Conservation (phyloP, 2,329 filamentous ascomycete genomes). For the Orbilia quercus region DNA sequence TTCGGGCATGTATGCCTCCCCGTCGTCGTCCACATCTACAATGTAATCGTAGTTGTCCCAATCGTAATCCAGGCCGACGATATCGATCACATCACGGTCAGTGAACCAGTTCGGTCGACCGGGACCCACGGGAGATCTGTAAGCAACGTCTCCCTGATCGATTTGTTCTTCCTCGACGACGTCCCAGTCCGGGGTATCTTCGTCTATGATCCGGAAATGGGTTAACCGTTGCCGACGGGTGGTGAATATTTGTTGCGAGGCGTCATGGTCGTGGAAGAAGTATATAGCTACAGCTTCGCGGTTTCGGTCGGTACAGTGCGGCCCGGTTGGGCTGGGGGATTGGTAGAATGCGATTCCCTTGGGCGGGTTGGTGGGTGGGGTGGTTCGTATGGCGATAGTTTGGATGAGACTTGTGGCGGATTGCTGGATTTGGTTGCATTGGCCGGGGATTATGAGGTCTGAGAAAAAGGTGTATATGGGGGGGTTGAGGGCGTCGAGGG, state of each 20-base stretch:
- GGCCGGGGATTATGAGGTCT: background rate
- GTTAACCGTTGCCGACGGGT: background rate
- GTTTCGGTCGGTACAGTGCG: background rate
- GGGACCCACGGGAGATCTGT: background rate
- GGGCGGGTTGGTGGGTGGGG: constrained; percentile 2
- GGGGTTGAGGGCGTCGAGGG: background rate
- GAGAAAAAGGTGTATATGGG: constrained; percentile 1
- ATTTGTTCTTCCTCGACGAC: background rate
- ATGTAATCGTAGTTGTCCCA: background rate
- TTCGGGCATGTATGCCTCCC: background rate
- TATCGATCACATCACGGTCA: background rate
- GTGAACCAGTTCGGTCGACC: background rate
- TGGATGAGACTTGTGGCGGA: background rate
- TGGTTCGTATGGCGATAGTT: background rate
- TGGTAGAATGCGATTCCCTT: constrained; percentile 21
- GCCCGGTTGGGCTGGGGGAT: background rate
- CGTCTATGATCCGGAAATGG: constrained; percentile 10
- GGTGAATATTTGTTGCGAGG: constrained; percentile 14
- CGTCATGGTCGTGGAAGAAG: background rate
- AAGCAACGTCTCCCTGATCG: background rate
- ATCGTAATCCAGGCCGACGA: background rate
- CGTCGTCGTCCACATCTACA: background rate
- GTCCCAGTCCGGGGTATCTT: background rate
- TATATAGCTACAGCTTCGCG: background rate
- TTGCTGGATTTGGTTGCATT: constrained; percentile 8